Evolutionary conservation across 1,139 yeast species (phyloP).

Genomic region (Saccharomycopsis hybrid): DNA sequence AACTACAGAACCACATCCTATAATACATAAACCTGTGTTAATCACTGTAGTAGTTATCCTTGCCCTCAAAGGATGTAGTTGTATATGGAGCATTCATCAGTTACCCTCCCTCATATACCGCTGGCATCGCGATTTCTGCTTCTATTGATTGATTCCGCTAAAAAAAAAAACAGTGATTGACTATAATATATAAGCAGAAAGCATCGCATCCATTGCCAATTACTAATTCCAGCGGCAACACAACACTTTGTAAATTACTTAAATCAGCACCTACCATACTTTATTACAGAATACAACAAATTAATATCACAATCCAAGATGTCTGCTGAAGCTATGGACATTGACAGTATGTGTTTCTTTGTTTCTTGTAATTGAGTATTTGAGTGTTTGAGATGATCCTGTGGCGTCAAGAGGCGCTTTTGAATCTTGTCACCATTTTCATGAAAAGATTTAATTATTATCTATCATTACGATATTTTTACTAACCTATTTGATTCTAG

Average conservation of each 20-base stretch:
- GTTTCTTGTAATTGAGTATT: too few species aligned
- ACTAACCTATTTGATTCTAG: not conserved
- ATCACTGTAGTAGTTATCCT: too few species aligned
- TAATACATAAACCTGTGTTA: too few species aligned
- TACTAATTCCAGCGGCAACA: too few species aligned
- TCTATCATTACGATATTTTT: not conserved
- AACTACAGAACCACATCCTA: too few species aligned
- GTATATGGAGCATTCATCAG: too few species aligned
- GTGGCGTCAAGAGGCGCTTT: not conserved
- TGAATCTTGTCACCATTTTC: not conserved
- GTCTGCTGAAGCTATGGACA: constrained; percentile 16
- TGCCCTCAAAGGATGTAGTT: too few species aligned
- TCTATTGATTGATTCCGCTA: not conserved
- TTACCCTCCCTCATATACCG: too few species aligned
- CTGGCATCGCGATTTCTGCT: too few species aligned
- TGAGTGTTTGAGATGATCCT: not conserved
- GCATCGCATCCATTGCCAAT: not conserved
- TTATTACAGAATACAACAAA: not conserved
- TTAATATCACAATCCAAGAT: not conserved
- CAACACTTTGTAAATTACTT: not conserved
- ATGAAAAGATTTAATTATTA: too few species aligned
- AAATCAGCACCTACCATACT: not conserved
- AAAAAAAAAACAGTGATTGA: too few species aligned
- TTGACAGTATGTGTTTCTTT: too few species aligned
- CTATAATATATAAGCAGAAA: not conserved